Evolutionary conservation across 2,329 filamentous ascomycete species (phyloP), one percentile per base, ranked within the genome.

Genomic region (Fusarium nelsonii): DNA sequence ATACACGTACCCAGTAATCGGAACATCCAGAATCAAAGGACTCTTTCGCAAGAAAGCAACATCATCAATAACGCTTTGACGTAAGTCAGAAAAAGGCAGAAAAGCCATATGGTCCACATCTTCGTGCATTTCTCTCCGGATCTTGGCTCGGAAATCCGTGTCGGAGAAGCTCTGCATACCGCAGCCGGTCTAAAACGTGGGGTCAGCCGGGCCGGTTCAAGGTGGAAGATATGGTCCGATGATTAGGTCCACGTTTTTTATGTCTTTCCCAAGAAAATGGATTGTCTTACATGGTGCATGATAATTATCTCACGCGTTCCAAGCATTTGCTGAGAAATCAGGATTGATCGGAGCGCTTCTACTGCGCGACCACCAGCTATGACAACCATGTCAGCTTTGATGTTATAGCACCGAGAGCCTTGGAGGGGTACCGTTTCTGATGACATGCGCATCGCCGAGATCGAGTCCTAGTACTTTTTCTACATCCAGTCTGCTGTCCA

Each of bases 241-340:
- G 43, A n/a, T 33, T 32, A 8, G 32, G 15, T 43, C 37, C 48
- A 37, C 37, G 7, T 58, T 45, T 43, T 32, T 16, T 36, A 7
- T 32, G 43, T 45, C 6, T 45, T 16, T 45, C 23, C 43, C 43
- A 11, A 45, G 43, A n/a, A n/a, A 7, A 4, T 32, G 14, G 34
- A 4, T 28, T 18, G 40, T 49, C 77, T 73, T 75, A 78, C 78
- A 67, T 93, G 90, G 81, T 93, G 92, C 73, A 94, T 83, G 26
- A 94, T 77, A 18, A 94, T 78, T 50, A 96, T 89, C 78, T 95
- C 92, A 2, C 85, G 84, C 0, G 92, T 96, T 10, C 90, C 91
- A 0, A 96, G 85, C 9, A 95, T 83, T 77, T 95, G 92, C 79
- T 96, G 85, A 1, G 91, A 94, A 74, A 96, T 93, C 64, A 95